Conservation (phyloP, 441 rosid genomes). For the Francoa sonchifolia region DNA sequence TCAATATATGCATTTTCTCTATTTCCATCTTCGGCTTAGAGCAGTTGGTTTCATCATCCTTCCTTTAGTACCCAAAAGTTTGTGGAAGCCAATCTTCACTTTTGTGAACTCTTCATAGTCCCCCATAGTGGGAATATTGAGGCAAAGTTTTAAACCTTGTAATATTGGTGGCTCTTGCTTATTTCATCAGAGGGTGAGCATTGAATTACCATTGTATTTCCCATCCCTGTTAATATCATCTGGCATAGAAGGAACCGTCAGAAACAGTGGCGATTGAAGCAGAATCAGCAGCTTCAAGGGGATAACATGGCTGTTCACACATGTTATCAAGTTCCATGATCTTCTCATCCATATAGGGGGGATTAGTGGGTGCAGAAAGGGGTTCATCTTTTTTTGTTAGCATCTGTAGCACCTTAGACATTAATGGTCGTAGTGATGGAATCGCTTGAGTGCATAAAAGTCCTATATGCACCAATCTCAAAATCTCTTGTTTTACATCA, state of each 20-base stretch:
- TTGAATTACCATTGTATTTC: no score
- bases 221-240: slow-evolving; percentile 30
- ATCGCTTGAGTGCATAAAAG: slow-evolving; percentile 77
- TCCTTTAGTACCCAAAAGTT: slow-evolving; percentile 5
- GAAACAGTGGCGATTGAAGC: slow-evolving; percentile 54
- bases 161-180: no score
- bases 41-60: slow-evolving; percentile 5
- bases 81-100: slow-evolving; percentile 1
- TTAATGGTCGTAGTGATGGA: slow-evolving; percentile 58
- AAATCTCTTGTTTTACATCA: slow-evolving; percentile 34
- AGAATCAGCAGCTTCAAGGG: slow-evolving; percentile 29
- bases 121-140: no score
- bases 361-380: slow-evolving; percentile 59
- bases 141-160: no score
- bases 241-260: slow-evolving; percentile 56
- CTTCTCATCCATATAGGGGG: slow-evolving; percentile 76
- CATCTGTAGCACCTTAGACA: slow-evolving; percentile 67
- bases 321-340: slow-evolving; percentile 64
- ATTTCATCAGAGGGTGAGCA: no score
- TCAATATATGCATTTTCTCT: background rate
- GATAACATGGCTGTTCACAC: slow-evolving; percentile 30
- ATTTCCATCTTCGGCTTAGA: background rate
- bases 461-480: slow-evolving; percentile 57
- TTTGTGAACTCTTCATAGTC: no score
- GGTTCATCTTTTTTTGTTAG: slow-evolving; percentile 50